Evolutionary conservation across 108 stramenopile genomes (phyloP).

Genomic region (Asterionellopsis glacialis): DNA sequence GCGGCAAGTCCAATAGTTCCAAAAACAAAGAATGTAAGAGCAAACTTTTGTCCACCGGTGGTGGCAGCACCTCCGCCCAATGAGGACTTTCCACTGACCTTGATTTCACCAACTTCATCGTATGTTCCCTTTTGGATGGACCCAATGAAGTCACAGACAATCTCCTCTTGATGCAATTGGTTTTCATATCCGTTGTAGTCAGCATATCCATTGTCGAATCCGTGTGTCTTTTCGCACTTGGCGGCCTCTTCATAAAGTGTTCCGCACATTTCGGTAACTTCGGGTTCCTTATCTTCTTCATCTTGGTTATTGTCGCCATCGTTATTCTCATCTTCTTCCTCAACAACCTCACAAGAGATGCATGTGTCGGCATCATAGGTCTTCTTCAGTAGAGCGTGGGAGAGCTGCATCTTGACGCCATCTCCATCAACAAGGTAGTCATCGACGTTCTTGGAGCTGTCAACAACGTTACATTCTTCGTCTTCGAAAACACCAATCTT

Average conservation of each 20-base stretch:
- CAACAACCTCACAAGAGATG: constrained; percentile 50
- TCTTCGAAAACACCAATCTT: constrained; percentile 86
- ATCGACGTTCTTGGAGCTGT: constrained; percentile 59
- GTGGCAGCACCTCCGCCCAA: constrained; percentile 40
- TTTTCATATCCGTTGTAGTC: constrained; percentile 49
- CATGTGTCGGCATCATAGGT: constrained; percentile 58
- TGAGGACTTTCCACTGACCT: constrained; percentile 35
- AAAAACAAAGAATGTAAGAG: constrained; percentile 78
- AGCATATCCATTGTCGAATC: constrained; percentile 53
- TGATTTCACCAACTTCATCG: constrained; percentile 42
- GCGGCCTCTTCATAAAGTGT: constrained; percentile 66
- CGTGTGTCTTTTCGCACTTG: constrained; percentile 80
- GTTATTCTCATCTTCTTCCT: constrained; percentile 17
- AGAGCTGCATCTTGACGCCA: constrained; percentile 52
- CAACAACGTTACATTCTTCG: constrained; percentile 53
- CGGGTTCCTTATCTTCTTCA: constrained; percentile 7
- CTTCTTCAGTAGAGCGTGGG: constrained; percentile 77
- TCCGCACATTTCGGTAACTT: constrained; percentile 65
- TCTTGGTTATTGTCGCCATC: constrained; percentile 29
- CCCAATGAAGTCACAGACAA: constrained; percentile 68
- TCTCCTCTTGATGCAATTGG: constrained; percentile 61
- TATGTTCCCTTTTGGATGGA: constrained; percentile 36
- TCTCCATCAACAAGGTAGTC: constrained; percentile 59
- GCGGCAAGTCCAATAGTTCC: constrained; percentile 76
- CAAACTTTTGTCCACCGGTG: constrained; percentile 82